Conservation (phyloP, 768 basidiomycete genomes). For the Tephrocybe sp. region DNA sequence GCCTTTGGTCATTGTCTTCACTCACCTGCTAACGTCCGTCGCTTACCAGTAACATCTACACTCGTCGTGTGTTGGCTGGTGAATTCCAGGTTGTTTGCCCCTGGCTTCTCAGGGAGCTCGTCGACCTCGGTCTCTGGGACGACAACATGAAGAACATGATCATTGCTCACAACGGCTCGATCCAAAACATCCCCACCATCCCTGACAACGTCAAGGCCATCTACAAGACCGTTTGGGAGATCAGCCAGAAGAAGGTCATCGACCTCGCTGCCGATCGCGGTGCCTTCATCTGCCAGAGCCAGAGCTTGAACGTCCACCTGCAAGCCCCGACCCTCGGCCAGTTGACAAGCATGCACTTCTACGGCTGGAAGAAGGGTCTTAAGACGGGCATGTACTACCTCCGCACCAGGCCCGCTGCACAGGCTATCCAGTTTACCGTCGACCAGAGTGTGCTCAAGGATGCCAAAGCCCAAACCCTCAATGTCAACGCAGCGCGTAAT, state of each 20-base stretch:
- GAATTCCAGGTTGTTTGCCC: conserved; percentile 99
- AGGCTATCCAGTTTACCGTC: conserved; percentile 97
- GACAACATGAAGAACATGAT: conserved; percentile 99
- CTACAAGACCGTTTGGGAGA: conserved; percentile 99
- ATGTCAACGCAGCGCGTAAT: conserved; percentile 26
- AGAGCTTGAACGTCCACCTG: conserved; percentile 92
- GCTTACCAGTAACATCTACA: conserved; percentile 88
- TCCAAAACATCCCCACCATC: conserved; percentile 86
- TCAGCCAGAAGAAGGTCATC: conserved; percentile 96
- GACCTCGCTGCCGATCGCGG: conserved; percentile 99
- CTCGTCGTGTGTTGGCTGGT: conserved; percentile 97
- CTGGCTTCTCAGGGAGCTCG: conserved; percentile 97
- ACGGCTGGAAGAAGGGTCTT: conserved; percentile 99
- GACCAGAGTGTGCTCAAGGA: conserved; percentile 77
- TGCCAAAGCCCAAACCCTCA: conserved; percentile 48
- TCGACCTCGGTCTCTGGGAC: conserved; percentile 93
- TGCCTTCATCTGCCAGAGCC: conserved; percentile 96
- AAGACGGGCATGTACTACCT: conserved; percentile 99
- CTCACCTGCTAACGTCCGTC: conserved; percentile 8
- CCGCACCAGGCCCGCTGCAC: conserved; percentile 89
- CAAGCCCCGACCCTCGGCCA: conserved; percentile 88
- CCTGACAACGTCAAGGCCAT: conserved; percentile 93
- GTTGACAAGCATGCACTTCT: conserved; percentile 96
- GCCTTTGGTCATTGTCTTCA: conserved; percentile 15
- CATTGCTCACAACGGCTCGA: conserved; percentile 91